These are phyloP conservation scores for Cyberlindnera xylosilytica DNA, from an alignment of 805 yeast species.

Conservation along the genomic window DNA sequence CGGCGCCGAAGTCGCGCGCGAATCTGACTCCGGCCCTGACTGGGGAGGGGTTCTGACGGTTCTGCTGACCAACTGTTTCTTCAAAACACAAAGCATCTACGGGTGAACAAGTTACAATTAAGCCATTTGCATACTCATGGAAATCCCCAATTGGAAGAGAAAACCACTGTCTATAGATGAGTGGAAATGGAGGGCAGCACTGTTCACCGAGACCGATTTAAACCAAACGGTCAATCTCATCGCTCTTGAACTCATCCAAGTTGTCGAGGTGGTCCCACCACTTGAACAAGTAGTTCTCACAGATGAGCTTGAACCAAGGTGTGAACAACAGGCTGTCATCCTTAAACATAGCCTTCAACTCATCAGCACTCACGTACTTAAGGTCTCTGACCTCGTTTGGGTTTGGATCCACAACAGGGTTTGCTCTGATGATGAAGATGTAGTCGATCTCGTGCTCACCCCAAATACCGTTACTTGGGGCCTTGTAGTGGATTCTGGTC, in stretches of 20 bases:
- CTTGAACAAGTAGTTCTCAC: constrained; percentile 82
- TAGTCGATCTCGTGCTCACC: constrained; percentile 98
- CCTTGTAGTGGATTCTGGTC: constrained; percentile 93
- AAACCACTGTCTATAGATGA: too few species aligned
- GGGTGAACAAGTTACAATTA: too few species aligned
- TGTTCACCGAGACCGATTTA: constrained; percentile 5
- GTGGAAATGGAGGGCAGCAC: too few species aligned
- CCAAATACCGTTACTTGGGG: constrained; percentile 82
- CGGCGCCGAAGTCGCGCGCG: constrained; percentile 1
- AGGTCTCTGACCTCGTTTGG: constrained; percentile 84
- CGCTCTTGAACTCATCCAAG: constrained; percentile 46
- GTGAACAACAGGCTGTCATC: constrained; percentile 73
- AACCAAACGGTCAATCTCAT: constrained; percentile 29
- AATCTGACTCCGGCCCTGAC: too few species aligned
- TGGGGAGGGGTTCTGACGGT: too few species aligned
- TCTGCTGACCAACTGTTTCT: too few species aligned
- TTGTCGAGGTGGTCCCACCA: constrained; percentile 88
- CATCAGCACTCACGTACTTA: constrained; percentile 66
- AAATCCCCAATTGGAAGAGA: too few species aligned
- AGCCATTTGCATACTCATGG: too few species aligned
- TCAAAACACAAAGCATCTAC: too few species aligned
- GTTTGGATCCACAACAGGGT: constrained; percentile 51
- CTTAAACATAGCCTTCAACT: constrained; percentile 72
- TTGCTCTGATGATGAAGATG: constrained; percentile 70
- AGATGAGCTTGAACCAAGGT: constrained; percentile 97